Evolutionary conservation across 495 filamentous ascomycete species (phyloP), one percentile per base, ranked within the genome.

Genomic region (Aspergillus funiculosus): DNA sequence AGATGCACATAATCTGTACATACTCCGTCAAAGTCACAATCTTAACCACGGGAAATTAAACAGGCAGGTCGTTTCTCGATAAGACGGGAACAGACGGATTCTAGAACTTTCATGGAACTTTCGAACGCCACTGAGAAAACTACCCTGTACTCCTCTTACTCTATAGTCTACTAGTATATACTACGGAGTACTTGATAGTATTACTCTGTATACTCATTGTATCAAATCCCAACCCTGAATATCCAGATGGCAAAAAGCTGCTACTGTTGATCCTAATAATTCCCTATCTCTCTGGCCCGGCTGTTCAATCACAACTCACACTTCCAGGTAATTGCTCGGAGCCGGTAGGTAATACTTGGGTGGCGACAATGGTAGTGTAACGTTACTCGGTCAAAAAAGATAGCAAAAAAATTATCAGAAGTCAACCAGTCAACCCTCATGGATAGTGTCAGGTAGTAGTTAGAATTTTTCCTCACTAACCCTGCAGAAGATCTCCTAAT

Each of bases 61-160:
- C n/a, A n/a, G n/a, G n/a, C n/a, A n/a, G n/a, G n/a, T n/a, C n/a
- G n/a, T n/a, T n/a, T 21, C 18, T 24, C 36, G 19, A 18, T 19
- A 22, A 29, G 10, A 22, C 39, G 9, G 13, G 26, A 35, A 38
- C 35, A 39, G 44, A 47, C 46, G 21, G 25, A 43, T 52, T 52
- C 50, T 52, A 52, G 50, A 52, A 47, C 25, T 10, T 29, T 15
- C 2, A 46, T 52, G 43, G 50, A 52, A 52, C 39, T 32, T n/a
- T 41, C 22, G 30, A 19, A 20, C 43, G 10, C 17, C n/a, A 28
- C 43, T 15, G 27, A n/a, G 21, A 46, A 38, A 10, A 3, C 18
- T 21, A 20, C 15, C 19, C 35, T 38, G 35, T 8, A 38, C 15
- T n/a, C n/a, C n/a, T n/a, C n/a, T n/a, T n/a, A n/a, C n/a, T n/a